Evolutionary conservation across 83 land plant species (phyloP).

Genomic region (Picea engelmannii): DNA sequence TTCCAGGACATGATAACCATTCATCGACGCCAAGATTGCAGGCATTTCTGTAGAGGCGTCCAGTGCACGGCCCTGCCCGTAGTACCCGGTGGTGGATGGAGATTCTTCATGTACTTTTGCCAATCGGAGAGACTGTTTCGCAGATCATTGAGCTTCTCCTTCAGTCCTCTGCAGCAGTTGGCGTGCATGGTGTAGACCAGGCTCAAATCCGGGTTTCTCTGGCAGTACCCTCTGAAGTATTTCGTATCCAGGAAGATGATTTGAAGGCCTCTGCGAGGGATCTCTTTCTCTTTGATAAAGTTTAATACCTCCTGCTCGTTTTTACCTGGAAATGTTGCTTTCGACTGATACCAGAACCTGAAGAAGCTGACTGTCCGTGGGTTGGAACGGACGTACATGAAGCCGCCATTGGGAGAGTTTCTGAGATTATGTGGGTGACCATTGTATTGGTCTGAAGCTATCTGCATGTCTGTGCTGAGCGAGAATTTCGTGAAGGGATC

Average conservation of each 20-base stretch:
- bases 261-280: constrained; percentile 15
- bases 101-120: constrained; percentile 13
- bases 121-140: constrained; percentile 43
- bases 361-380: background rate
- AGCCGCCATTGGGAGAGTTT: background rate
- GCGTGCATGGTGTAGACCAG: constrained; percentile 68
- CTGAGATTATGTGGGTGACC: background rate
- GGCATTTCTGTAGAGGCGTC: background rate
- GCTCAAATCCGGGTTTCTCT: constrained; percentile 32
- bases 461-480: background rate
- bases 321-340: background rate
- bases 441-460: background rate
- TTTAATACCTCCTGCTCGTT: background rate
- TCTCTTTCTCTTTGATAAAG: background rate
- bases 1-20: too few species aligned
- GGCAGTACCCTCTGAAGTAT: constrained; percentile 74
- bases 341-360: background rate
- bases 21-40: too few species aligned
- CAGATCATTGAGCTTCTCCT: constrained; percentile 59
- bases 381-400: background rate
- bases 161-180: constrained; percentile 68
- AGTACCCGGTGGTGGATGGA: too few species aligned
- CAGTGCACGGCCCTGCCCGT: constrained; percentile 14
- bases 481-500: background rate
- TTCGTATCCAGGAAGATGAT: constrained; percentile 48